These are phyloP conservation scores for Ambrosia artemisiifolia DNA, from an alignment of 129 eudicot species.

Conservation along the genomic window DNA sequence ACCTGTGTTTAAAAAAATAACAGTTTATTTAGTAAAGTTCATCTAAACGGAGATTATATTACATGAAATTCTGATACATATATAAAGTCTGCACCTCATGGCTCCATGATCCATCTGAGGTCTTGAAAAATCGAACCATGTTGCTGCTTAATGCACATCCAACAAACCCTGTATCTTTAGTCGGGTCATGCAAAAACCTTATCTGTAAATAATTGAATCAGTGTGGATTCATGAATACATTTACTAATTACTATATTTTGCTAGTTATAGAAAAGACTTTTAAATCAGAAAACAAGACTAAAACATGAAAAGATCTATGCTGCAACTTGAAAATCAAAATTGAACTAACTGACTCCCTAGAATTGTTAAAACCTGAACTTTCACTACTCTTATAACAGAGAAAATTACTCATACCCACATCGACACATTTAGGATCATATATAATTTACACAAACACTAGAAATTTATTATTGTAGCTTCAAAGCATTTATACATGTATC, in stretches of 20 bases:
- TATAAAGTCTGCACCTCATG: conserved; percentile 50
- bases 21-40: no score
- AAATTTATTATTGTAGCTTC: no score
- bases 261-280: not conserved
- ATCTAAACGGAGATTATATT: no score
- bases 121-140: conserved; percentile 91
- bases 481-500: not conserved
- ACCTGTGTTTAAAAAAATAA: conserved; percentile 31
- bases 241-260: no score
- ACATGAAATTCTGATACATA: not conserved
- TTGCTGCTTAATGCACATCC: conserved; percentile 92
- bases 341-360: not conserved
- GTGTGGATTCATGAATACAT: conserved; percentile 1
- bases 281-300: no score
- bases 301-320: not conserved
- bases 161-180: conserved; percentile 79
- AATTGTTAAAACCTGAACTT: no score
- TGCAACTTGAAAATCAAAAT: no score
- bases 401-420: no score
- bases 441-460: not conserved
- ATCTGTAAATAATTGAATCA: conserved; percentile 47
- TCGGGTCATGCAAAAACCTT: conserved; percentile 90
- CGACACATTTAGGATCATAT: not conserved
- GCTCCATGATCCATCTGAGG: conserved; percentile 72
- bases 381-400: no score